Percentiles rank a stretch among this genome's conserved stretches.
Evolutionary conservation across 495 filamentous ascomycete genomes (phyloP).

Genomic region (Podospora bellae-mahoneyi): DNA sequence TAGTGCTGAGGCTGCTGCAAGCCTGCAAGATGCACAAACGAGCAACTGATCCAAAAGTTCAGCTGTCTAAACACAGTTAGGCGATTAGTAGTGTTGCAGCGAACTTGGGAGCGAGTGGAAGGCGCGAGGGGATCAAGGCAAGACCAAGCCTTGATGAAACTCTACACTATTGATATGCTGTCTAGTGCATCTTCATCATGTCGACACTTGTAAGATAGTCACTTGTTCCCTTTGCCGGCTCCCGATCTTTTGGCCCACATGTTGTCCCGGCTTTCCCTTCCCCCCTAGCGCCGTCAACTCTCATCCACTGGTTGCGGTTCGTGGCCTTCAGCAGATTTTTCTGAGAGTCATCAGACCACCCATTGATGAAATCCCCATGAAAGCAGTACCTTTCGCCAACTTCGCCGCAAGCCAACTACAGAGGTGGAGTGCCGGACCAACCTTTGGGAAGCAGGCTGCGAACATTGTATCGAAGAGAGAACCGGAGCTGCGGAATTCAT

Average conservation of each 20-base stretch:
- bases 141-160: too few relatives aligned
- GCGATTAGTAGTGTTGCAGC: too few relatives aligned
- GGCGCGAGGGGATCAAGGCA: too few relatives aligned
- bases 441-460: constrained; percentile 30
- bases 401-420: constrained; percentile 37
- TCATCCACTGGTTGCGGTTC: constrained; percentile 31
- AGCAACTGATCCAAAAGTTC: not conserved
- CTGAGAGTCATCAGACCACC: constrained; percentile 36
- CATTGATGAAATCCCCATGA: constrained; percentile 36
- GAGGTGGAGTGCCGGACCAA: constrained; percentile 35
- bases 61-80: not conserved
- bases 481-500: constrained; percentile 35
- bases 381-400: constrained; percentile 35
- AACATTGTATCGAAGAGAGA: constrained; percentile 34
- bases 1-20: not conserved
- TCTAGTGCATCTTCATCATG: constrained; percentile 29
- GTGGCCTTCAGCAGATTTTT: constrained; percentile 33
- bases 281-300: constrained; percentile 34
- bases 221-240: constrained; percentile 31
- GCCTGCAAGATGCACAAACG: not conserved
- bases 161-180: not conserved
- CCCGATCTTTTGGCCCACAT: constrained; percentile 33
- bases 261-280: constrained; percentile 29
- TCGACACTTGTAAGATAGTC: constrained; percentile 33
- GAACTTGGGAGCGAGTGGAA: too few relatives aligned